Conservation (phyloP, 2,329 filamentous ascomycete genomes). For the Pestalotiopsis sp. region DNA sequence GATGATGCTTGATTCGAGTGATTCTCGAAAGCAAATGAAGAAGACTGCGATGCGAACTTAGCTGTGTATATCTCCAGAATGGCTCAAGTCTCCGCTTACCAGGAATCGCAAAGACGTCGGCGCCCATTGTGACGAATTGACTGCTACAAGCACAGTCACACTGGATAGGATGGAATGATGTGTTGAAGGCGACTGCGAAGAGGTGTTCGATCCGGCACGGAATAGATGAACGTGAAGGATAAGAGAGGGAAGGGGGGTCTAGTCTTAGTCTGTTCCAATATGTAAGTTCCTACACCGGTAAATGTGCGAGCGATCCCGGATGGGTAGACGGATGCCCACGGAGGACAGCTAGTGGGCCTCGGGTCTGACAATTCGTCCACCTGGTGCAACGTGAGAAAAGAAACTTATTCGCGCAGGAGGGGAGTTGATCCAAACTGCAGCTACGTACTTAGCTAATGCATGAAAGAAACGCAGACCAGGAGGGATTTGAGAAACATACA, state of each 20-base stretch:
- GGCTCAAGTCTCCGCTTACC: neutral
- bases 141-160: neutral
- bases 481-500: neutral
- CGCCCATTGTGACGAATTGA: neutral
- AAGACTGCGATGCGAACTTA: conserved; percentile 56
- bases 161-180: neutral
- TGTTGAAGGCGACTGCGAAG: neutral
- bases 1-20: conserved; percentile 80
- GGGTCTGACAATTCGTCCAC: neutral
- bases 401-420: neutral
- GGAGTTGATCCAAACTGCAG: neutral
- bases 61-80: conserved; percentile 8
- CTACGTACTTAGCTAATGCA: neutral
- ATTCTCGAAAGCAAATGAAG: conserved; percentile 88
- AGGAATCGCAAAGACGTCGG: neutral
- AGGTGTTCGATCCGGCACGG: neutral
- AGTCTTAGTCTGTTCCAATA: neutral
- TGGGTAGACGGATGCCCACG: neutral
- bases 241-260: neutral
- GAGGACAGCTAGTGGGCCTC: neutral
- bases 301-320: neutral
- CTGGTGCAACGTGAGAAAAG: neutral
- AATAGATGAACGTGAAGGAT: neutral
- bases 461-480: neutral
- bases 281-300: neutral